Evolutionary conservation across 345 rosid genomes (phyloP).

Genomic region (Populus nigra): DNA sequence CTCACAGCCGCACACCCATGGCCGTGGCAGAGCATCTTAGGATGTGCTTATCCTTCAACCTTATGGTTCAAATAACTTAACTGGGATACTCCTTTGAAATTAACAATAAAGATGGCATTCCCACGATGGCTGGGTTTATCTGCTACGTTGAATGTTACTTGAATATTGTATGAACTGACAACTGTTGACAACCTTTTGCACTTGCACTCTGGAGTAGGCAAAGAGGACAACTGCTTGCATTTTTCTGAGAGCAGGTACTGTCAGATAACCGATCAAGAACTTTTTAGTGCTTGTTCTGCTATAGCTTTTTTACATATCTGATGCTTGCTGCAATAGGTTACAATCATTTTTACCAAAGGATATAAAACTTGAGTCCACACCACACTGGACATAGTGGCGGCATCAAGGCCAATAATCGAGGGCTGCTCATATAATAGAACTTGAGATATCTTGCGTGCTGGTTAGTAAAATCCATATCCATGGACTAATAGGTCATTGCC

Average conservation of each 20-base stretch:
- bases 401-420: not conserved
- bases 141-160: not conserved
- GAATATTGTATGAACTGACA: not conserved
- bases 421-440: not conserved
- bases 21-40: not conserved
- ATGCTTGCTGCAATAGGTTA: not conserved
- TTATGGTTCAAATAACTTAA: not conserved
- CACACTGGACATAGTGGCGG: not conserved
- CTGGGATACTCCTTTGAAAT: not conserved
- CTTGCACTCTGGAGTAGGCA: not conserved
- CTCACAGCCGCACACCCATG: not conserved
- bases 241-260: not conserved
- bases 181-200: not conserved
- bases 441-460: not conserved
- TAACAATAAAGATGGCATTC: not conserved
- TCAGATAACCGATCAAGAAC: not conserved
- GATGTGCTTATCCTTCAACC: not conserved
- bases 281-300: not conserved
- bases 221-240: not conserved
- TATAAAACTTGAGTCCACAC: not conserved
- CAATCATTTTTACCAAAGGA: not conserved
- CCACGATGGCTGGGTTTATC: not conserved
- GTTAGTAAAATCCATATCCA: not conserved
- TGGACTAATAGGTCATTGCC: not conserved
- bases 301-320: not conserved